Percentiles rank a stretch among this genome's conserved stretches.
Conservation (phyloP, 768 basidiomycete genomes). For the Lactarius sanguifluus region DNA sequence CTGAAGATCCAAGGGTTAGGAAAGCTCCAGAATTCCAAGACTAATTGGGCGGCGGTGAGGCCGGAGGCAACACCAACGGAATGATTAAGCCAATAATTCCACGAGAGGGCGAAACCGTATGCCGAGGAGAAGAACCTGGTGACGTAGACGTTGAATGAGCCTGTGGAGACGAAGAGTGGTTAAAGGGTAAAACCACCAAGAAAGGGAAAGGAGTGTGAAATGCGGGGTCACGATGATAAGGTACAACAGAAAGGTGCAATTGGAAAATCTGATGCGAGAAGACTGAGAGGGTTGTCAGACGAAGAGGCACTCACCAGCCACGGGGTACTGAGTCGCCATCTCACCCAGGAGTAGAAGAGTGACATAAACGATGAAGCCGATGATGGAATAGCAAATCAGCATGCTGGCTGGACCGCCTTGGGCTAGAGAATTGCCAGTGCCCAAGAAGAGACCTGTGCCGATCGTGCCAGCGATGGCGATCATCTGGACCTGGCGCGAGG, state of each 20-base stretch:
- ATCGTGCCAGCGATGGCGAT: conserved; percentile 80
- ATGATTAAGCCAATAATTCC: conserved; percentile 93
- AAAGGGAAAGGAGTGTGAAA: not conserved
- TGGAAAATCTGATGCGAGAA: not conserved
- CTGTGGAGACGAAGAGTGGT: conserved; percentile 35
- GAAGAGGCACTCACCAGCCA: conserved; percentile 48
- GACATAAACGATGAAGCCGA: conserved; percentile 76
- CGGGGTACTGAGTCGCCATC: conserved; percentile 86
- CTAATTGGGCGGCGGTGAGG: conserved; percentile 81
- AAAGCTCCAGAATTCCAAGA: conserved; percentile 71
- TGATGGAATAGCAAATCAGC: conserved; percentile 73
- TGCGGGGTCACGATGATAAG: not conserved
- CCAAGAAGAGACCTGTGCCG: conserved; percentile 55
- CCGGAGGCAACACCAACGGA: conserved; percentile 85
- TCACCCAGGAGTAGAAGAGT: conserved; percentile 77
- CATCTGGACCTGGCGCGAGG: conserved; percentile 84
- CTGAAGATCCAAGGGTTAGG: conserved; percentile 72
- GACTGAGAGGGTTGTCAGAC: not conserved
- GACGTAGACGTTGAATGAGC: conserved; percentile 85
- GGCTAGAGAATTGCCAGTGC: conserved; percentile 75
- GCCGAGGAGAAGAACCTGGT: conserved; percentile 86
- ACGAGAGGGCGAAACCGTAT: conserved; percentile 83
- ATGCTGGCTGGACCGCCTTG: conserved; percentile 87
- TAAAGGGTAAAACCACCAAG: conserved; percentile 3
- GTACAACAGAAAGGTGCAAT: too few relatives aligned